phyloP scores from a whole-genome alignment of 2,329 filamentous ascomycete genomes.

The Paracorniculantispora psalliotae region DNA sequence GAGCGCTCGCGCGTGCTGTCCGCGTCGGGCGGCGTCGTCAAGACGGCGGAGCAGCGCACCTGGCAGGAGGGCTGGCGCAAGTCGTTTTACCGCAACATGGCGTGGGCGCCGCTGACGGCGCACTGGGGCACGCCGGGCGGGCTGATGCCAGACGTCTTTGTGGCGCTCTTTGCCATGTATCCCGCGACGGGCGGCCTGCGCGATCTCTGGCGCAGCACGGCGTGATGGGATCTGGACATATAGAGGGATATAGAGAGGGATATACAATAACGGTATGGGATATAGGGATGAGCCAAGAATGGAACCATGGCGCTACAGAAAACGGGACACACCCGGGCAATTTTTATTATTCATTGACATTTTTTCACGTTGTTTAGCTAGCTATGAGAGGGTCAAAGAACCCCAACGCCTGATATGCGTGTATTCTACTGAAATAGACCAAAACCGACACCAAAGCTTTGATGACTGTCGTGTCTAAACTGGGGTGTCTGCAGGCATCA shows the following conservation, averaged over 20 bases:
- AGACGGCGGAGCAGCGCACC: constrained; percentile 29
- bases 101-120: constrained; percentile 76
- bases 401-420: neutral
- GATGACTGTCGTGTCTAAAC: too few relatives aligned
- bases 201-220: constrained; percentile 40
- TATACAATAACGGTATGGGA: too few relatives aligned
- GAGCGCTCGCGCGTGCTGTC: constrained; percentile 36
- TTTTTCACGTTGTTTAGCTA: neutral
- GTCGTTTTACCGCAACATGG: constrained; percentile 62
- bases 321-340: too few relatives aligned
- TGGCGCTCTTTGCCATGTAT: constrained; percentile 40
- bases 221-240: constrained; percentile 14
- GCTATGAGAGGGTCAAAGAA: neutral
- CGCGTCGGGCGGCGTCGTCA: constrained; percentile 23
- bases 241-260: neutral
- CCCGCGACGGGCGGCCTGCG: constrained; percentile 41
- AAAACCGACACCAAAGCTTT: neutral
- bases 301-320: neutral
- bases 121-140: constrained; percentile 76
- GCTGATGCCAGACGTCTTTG: constrained; percentile 34
- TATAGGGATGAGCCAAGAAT: neutral
- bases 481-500: too few relatives aligned
- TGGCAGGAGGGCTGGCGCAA: constrained; percentile 56
- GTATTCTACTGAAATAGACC: neutral
- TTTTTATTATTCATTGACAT: neutral